Evolutionary conservation across 176 grass and related monocot species (phyloP), one percentile per base, ranked within the genome.

Genomic region (Cenchrus americanus): DNA sequence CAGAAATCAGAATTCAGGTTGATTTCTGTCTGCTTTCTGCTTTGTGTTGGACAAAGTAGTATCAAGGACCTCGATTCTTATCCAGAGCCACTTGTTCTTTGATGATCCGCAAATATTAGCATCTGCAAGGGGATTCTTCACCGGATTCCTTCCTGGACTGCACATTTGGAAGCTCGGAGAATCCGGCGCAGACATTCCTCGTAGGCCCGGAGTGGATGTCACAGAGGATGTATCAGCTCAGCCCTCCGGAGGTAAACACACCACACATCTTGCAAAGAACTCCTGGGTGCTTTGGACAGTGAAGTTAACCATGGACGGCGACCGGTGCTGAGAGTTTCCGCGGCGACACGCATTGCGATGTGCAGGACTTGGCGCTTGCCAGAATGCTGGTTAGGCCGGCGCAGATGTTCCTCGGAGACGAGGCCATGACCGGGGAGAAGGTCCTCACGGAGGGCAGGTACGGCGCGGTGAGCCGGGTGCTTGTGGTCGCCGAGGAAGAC

Each of bases 221-320:
- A 23, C 52, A 55, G 32, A 88, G 11, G n/a, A 37, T 88, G 80
- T 88, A 88, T 54, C 86, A 83, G 73, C 86, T 83, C 72, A 70
- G 71, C 80, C 80, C 86, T 78, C 62, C 52, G 18, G 70, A 87
- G 85, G 85, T 87, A 75, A 75, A 32, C 14, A 32, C 17, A 3
- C 2, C 18, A 30, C 14, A 7, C 18, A 50, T 15, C 51, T 53
- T 4, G 15, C 15, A 14, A 18, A 37, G 34, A 37, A 37, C 50
- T 52, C 14, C 51, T 18, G 15, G 17, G 14, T 18, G 14, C 14
- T 53, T 14, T 37, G 43, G 24, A n/a, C n/a, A 61, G 3, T 7
- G 21, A 27, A 73, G 1, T 32, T 52, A 32, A 52, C 69, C 14
- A 51, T 73, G n/a, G 26, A 18, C 44, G 6, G 13, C 58, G 43